phyloP scores from a whole-genome alignment of 192 early-diverging fungal species.

The Coemansia sp. region DNA sequence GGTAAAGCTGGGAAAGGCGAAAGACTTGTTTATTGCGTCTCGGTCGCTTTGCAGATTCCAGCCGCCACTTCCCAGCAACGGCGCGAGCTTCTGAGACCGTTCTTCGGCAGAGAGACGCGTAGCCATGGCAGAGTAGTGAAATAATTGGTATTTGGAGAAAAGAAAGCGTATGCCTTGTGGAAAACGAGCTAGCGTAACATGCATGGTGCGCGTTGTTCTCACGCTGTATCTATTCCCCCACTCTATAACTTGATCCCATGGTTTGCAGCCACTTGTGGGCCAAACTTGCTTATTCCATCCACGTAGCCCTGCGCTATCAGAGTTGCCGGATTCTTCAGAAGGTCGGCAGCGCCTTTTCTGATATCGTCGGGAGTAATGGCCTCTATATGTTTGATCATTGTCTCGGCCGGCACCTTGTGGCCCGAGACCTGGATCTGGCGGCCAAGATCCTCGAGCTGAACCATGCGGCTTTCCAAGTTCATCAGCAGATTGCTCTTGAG shows the following conservation, averaged over 20 bases:
- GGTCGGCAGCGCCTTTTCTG: conserved; percentile 68
- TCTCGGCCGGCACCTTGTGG: conserved; percentile 67
- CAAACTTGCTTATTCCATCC: conserved; percentile 28
- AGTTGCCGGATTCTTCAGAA: conserved; percentile 61
- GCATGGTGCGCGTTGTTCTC: too few species aligned
- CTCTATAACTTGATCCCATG: conserved; percentile 30
- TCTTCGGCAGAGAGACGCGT: conserved; percentile 22
- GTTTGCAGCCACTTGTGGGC: conserved; percentile 34
- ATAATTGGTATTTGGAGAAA: not conserved
- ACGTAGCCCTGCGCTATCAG: conserved; percentile 67
- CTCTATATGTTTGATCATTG: conserved; percentile 82
- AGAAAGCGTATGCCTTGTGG: not conserved
- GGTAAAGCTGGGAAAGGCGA: conserved; percentile 78
- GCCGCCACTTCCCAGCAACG: conserved; percentile 32
- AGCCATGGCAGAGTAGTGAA: conserved; percentile 14
- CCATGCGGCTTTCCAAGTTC: conserved; percentile 88
- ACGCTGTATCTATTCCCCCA: not conserved
- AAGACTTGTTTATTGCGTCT: conserved; percentile 75
- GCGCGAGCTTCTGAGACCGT: conserved; percentile 27
- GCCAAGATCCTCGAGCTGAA: conserved; percentile 93
- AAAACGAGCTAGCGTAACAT: too few species aligned
- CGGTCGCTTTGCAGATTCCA: conserved; percentile 65
- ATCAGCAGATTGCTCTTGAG: conserved; percentile 89
- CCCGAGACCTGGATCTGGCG: conserved; percentile 77
- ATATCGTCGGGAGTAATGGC: conserved; percentile 72